These are phyloP conservation scores for Thelephora ganbajun DNA, from an alignment of 768 basidiomycete species.

Conservation along the genomic window DNA sequence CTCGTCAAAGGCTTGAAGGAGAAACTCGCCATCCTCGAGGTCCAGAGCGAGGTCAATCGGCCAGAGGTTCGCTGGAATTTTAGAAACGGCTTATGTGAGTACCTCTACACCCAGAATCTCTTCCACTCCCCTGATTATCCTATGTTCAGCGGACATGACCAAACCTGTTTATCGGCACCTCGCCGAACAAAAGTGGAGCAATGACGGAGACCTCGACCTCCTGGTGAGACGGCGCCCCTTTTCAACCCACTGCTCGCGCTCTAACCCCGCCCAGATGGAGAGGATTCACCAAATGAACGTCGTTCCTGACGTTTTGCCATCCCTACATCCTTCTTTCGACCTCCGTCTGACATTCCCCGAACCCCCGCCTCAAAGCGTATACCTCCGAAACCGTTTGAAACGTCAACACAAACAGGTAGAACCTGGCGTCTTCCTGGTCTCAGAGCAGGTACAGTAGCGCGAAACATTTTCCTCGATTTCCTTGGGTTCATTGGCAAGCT, in stretches of 20 bases:
- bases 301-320: constrained; percentile 73
- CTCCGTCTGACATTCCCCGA: constrained; percentile 49
- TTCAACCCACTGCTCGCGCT: background rate
- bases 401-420: constrained; percentile 33
- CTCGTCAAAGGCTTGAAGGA: constrained; percentile 31
- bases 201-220: constrained; percentile 70
- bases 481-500: background rate
- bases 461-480: background rate
- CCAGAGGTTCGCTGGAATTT: constrained; percentile 73
- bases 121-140: background rate
- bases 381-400: constrained; percentile 14
- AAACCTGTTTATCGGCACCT: constrained; percentile 65
- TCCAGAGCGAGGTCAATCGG: constrained; percentile 76
- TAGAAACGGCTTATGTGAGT: constrained; percentile 64
- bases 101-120: background rate
- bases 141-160: constrained; percentile 44
- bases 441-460: constrained; percentile 44
- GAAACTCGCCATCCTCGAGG: constrained; percentile 46
- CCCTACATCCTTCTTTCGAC: constrained; percentile 59
- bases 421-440: constrained; percentile 54
- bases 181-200: constrained; percentile 74
- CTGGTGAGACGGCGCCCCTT: constrained; percentile 38
- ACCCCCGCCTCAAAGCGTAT: constrained; percentile 15
- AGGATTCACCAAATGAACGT: constrained; percentile 85
- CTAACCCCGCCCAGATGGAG: constrained; percentile 56